Evolutionary conservation across 306 rosid genomes (phyloP).

Genomic region (Aeschynomene evenia): DNA sequence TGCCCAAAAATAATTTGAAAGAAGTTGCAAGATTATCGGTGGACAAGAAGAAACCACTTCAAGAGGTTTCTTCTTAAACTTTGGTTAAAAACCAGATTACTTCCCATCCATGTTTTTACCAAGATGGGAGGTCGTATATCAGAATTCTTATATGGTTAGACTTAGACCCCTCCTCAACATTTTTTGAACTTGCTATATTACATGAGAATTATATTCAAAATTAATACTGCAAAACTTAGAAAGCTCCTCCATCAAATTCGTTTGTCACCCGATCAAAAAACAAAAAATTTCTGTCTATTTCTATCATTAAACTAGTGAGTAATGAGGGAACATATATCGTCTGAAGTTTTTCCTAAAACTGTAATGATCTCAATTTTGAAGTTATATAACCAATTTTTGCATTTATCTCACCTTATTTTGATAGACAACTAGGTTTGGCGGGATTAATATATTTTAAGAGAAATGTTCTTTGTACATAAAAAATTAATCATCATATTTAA

Average conservation of each 20-base stretch:
- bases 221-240: background rate
- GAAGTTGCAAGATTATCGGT: constrained; percentile 52
- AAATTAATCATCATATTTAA: no score
- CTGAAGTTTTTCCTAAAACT: background rate
- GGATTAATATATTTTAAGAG: no score
- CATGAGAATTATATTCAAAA: background rate
- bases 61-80: constrained; percentile 45
- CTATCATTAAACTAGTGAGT: background rate
- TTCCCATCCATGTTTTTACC: constrained; percentile 25
- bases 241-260: background rate
- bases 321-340: background rate
- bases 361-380: background rate
- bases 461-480: no score
- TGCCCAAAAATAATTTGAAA: constrained; percentile 19
- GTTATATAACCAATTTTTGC: no score
- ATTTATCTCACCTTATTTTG: no score
- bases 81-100: constrained; percentile 7
- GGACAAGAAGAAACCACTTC: constrained; percentile 47
- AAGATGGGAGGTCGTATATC: constrained; percentile 35
- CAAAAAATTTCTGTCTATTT: background rate
- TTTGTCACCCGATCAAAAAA: no score
- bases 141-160: background rate
- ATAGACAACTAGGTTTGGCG: no score
- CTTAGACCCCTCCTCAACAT: background rate
- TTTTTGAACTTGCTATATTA: background rate